Base-by-base conservation (phyloP, 768 basidiomycete species). In the Dioszegia aurantiaca region DNA sequence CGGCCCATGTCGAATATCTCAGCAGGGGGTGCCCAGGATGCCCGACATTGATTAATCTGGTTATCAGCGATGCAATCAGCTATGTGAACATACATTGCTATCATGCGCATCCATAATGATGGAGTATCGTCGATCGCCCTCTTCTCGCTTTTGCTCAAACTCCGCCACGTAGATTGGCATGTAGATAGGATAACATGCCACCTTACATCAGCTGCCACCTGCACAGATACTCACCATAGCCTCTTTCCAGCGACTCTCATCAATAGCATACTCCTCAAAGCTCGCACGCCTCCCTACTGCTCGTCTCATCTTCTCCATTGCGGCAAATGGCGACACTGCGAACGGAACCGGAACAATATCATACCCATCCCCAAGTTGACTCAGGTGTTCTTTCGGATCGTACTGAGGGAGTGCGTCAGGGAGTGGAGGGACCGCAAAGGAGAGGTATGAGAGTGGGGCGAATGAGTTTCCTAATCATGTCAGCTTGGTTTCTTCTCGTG, bases 161-260 rank as follows among this genome's bases (percentile, higher is more conserved):
- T 75, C 67, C 8, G 67, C 71, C 14, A 73, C 59, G 33, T 71
- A 75, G 31, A 72, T 64, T 17, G 73, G 73, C 42, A 75, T 70
- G 60, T 69, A 69, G 62, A 73, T 63, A 1, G 73, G 73, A 53
- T 72, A 73, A 27, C 58, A 63, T 6, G 67, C 71, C 26, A 68
- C 49, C 72, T 74, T 31, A 14, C 2, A 33, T 54, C 52, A 39
- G 51, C 40, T 16, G 12, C 27, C 19, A 2, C 12, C 42, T 6
- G 19, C 2, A 11, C 19, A 24, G 9, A 58, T 27, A 61, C 69
- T 36, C 21, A 72, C 68, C 68, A 71, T 56, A 24, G 36, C 63
- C 53, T 71, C 70, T 19, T 64, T 63, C 61, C 63, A 65, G 23
- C 64, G 58, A 17, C 42, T 39, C 36, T 70, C 61, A 56, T 72